These are phyloP conservation scores for Suillus cothurnatus DNA, from an alignment of 768 basidiomycete species.

Conservation along the genomic window DNA sequence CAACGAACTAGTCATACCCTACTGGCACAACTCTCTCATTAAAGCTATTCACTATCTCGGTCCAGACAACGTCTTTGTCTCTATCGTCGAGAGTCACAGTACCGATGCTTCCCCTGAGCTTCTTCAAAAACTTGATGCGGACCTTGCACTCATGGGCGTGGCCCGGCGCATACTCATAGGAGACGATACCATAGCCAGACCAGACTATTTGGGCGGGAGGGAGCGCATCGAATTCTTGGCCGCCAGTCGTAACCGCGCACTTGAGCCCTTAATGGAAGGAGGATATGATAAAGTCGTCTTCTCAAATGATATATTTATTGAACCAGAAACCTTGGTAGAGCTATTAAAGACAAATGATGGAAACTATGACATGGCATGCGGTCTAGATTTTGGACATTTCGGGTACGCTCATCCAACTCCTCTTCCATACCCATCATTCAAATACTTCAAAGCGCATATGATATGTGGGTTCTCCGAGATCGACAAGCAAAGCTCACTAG, in stretches of 20 bases:
- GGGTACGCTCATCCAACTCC: conserved; percentile 23
- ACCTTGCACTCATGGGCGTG: conserved; percentile 28
- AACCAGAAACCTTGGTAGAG: conserved; percentile 42
- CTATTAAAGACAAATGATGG: conserved; percentile 40
- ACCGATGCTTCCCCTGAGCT: conserved; percentile 34
- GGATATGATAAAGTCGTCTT: conserved; percentile 43
- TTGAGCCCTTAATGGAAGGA: conserved; percentile 43
- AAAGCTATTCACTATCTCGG: conserved; percentile 42
- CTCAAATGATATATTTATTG: conserved; percentile 45
- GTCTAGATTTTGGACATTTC: conserved; percentile 38
- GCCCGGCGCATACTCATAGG: conserved; percentile 32
- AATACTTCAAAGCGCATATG: conserved; percentile 29
- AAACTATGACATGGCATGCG: conserved; percentile 47
- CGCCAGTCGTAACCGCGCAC: conserved; percentile 41
- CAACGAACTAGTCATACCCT: conserved; percentile 39
- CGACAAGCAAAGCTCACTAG: conserved; percentile 30
- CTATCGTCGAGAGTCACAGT: conserved; percentile 43
- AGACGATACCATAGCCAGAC: conserved; percentile 27
- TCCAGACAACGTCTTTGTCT: conserved; percentile 44
- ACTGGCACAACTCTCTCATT: conserved; percentile 40
- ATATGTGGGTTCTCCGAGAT: conserved; percentile 42
- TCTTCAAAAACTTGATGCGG: conserved; percentile 28
- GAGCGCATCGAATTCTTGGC: conserved; percentile 41
- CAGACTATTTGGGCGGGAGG: conserved; percentile 17
- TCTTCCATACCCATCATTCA: no score